phyloP scores from a whole-genome alignment of 192 early-diverging fungal species.

The Backusella tarrabulga region DNA sequence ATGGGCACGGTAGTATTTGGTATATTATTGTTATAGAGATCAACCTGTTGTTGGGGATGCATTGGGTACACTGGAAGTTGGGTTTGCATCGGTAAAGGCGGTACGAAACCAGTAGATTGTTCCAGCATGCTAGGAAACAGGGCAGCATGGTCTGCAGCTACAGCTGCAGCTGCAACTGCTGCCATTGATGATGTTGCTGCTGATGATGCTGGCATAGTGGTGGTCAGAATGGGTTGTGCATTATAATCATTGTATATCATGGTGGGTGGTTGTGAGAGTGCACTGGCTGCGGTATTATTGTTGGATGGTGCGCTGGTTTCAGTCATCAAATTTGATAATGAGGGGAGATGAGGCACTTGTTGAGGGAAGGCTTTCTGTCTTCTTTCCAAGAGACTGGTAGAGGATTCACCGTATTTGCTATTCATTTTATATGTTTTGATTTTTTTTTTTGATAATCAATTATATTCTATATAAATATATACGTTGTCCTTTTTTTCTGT shows the following conservation, averaged over 20 bases:
- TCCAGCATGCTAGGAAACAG: not conserved
- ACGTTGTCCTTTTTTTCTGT: not conserved
- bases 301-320: not conserved
- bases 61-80: not conserved
- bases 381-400: constrained; percentile 16
- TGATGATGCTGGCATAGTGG: not conserved
- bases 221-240: not conserved
- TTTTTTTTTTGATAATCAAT: not conserved
- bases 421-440: not conserved
- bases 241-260: constrained; percentile 4
- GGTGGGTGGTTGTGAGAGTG: not conserved
- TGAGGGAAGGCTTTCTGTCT: constrained; percentile 5
- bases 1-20: not conserved
- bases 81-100: not conserved
- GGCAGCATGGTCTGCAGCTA: not conserved
- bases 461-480: not conserved
- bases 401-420: not conserved
- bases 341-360: constrained; percentile 14
- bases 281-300: not conserved
- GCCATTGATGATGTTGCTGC: not conserved
- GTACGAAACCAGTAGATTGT: not conserved
- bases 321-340: constrained; percentile 14
- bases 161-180: not conserved
- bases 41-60: not conserved
- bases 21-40: not conserved